phyloP scores from a whole-genome alignment of 352 stramenopile genomes.

The Phytophthora colocasiae region DNA sequence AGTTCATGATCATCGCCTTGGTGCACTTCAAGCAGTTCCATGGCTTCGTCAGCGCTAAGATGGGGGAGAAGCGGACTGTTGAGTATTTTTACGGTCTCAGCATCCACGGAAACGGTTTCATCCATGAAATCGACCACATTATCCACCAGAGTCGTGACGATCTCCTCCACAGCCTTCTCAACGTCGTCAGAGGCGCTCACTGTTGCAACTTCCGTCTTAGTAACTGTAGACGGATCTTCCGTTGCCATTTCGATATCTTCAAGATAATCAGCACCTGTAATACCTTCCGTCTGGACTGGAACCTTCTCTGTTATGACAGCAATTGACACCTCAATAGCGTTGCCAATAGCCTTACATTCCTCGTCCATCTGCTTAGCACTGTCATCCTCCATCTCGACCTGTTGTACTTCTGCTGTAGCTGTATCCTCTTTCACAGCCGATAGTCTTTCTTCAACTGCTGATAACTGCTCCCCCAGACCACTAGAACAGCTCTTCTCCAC shows the following conservation, averaged over 20 bases:
- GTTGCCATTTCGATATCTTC: constrained; percentile 18
- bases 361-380: background rate
- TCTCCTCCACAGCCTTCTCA: constrained; percentile 12
- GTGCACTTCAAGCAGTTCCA: constrained; percentile 34
- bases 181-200: background rate
- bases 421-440: background rate
- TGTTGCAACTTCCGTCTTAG: background rate
- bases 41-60: constrained; percentile 41
- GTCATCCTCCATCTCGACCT: constrained; percentile 14
- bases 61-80: constrained; percentile 24
- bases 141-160: constrained; percentile 26
- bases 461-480: background rate
- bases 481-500: background rate
- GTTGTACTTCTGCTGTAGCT: background rate
- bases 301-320: background rate
- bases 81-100: constrained; percentile 18
- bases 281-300: background rate
- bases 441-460: background rate
- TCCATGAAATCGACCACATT: constrained; percentile 21
- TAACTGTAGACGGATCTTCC: background rate
- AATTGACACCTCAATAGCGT: background rate
- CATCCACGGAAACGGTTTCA: constrained; percentile 16
- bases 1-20: constrained; percentile 32
- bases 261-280: background rate
- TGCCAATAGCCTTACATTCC: too few species aligned